Evolutionary conservation across 306 rosid genomes (phyloP).

Genomic region (Dryas alaskensis): DNA sequence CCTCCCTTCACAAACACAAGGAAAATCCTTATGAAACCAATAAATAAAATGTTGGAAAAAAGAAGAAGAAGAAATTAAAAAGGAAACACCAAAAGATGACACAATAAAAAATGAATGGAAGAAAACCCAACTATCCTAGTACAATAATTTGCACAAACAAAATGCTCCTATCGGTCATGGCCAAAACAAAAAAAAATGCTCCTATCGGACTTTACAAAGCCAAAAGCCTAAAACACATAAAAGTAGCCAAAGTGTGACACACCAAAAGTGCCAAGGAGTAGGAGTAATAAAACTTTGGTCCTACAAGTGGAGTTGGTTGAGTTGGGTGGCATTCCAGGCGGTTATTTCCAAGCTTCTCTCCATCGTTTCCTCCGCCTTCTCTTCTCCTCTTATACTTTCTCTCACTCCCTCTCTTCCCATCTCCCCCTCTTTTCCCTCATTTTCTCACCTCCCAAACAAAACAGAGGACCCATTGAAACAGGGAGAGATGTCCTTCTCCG

Average conservation of each 20-base stretch:
- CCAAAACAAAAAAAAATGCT: too few relatives aligned
- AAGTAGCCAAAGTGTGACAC: not conserved
- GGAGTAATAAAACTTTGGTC: not conserved
- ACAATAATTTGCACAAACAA: not conserved
- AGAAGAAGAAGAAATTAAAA: too few relatives aligned
- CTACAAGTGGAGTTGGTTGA: constrained; percentile 14
- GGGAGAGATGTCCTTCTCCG: constrained; percentile 62
- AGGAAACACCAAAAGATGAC: too few relatives aligned
- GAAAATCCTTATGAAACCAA: too few relatives aligned
- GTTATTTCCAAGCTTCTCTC: constrained; percentile 48
- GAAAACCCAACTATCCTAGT: not conserved
- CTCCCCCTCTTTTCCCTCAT: constrained; percentile 7
- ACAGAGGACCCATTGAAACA: not conserved
- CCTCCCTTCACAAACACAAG: too few relatives aligned
- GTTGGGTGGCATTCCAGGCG: constrained; percentile 38
- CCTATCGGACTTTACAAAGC: constrained; percentile 1
- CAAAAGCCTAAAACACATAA: not conserved
- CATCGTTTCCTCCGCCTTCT: constrained; percentile 73
- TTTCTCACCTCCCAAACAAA: constrained; percentile 6
- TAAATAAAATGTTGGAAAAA: too few relatives aligned
- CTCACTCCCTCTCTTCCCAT: not conserved
- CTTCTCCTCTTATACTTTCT: constrained; percentile 12
- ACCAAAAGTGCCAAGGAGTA: not conserved
- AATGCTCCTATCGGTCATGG: too few relatives aligned
- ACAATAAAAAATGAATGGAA: too few relatives aligned